A percentile compares a stretch with the other conserved stretches of the same genome.
phyloP scores from a whole-genome alignment of 305 asterid genomes.

The Plantago rigida region DNA sequence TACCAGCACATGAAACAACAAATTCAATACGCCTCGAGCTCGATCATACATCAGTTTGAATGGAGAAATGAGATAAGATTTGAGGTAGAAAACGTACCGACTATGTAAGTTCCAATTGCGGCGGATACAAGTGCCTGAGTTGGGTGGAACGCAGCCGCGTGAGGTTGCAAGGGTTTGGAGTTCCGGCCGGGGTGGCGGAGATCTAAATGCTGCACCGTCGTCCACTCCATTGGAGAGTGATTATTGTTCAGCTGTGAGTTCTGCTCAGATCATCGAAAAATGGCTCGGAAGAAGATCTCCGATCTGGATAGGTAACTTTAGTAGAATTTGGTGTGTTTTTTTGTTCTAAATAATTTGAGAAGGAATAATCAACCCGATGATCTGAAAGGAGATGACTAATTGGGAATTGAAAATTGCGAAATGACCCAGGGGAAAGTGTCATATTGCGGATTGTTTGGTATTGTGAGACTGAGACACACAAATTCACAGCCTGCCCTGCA shows the following conservation, averaged over 20 bases:
- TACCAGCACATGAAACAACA: constrained; percentile 28
- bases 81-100: constrained; percentile 39
- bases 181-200: constrained; percentile 95
- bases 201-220: constrained; percentile 93
- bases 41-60: neutral
- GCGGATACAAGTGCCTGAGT: constrained; percentile 81
- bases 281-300: neutral
- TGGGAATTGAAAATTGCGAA: neutral
- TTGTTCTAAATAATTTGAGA: neutral
- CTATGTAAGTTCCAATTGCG: constrained; percentile 66
- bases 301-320: constrained; percentile 5
- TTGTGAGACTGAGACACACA: too few species aligned
- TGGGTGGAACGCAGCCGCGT: constrained; percentile 92
- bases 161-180: constrained; percentile 89
- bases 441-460: too few species aligned
- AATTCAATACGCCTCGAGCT: constrained; percentile 14
- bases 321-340: neutral
- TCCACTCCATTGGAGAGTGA: constrained; percentile 70
- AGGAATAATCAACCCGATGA: too few species aligned
- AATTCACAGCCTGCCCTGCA: too few species aligned
- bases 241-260: constrained; percentile 18
- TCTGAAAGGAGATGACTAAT: neutral
- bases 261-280: constrained; percentile 5
- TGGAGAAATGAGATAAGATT: neutral
- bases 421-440: neutral